Base-by-base conservation (phyloP, 1,284 basidiomycete genomes). In the Cryptococcus floricola region DNA sequence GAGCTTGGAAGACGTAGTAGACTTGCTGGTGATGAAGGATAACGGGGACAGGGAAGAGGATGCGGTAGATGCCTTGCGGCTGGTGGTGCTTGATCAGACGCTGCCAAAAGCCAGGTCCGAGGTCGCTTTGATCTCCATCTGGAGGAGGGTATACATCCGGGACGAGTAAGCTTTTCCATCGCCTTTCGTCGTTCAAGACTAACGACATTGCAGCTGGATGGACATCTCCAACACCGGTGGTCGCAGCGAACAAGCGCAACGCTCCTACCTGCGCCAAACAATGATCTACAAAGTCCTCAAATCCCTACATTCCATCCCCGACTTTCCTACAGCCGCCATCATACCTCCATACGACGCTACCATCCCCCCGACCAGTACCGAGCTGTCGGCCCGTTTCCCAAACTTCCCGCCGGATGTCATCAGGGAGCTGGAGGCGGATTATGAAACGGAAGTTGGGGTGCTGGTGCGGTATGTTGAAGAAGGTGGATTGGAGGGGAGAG, bases 131-230 rank as follows among this genome's bases (percentile, higher is more conserved):
- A 80, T 84, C 43, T 84, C 83, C 34, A 81, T 90, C 18, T 97
- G 93, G 94, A 82, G 92, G 39, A 81, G 94, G 31, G 83, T 94
- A 47, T 94, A 90, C 68, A 81, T 89, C 44, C 85, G 89, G 53
- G 92, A 97, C 71, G 85, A 96, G 90, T 94, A 70, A 66, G 85
- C 79, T 9, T 18, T 50, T 42, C 39, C 23, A 2, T 37, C 19
- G 5, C 37, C 31, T 10, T 42, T n/a, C 16, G 23, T 53, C 28
- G 34, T 9, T 6, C 19, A 18, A 16, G 3, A 23, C 2, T 12
- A 16, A 19, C 39, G 45, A 13, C 28, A 39, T 19, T 48, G 3
- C 43, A 73, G 71, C 62, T 76, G 74, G 74, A 57, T 50, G 14
- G 52, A 48, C 12, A 63, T 76, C 28, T 56, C 71, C 5, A 66